These are phyloP conservation scores for Willaertia magna DNA, from an alignment of 208 protist species.

Conservation along the genomic window DNA sequence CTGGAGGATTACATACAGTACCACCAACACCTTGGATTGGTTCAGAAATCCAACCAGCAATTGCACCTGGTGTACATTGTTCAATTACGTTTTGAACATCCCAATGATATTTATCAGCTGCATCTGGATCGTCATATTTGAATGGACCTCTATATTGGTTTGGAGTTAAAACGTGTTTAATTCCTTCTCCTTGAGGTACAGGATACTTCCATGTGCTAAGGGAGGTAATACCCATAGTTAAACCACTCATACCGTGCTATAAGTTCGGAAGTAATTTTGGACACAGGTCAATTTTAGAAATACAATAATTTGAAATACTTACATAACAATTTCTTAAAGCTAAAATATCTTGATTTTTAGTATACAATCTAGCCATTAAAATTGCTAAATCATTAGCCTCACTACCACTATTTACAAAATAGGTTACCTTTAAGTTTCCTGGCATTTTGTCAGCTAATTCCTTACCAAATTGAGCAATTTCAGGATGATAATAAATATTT, in stretches of 20 bases:
- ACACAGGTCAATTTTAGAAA: too few species aligned
- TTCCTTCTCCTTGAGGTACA: neutral
- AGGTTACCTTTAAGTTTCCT: slow-evolving; percentile 18
- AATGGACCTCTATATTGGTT: slow-evolving; percentile 18
- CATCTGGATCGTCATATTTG: neutral
- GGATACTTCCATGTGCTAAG: slow-evolving; percentile 35
- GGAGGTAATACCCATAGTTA: slow-evolving; percentile 30
- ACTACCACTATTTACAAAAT: slow-evolving; percentile 59
- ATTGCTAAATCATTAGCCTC: slow-evolving; percentile 63
- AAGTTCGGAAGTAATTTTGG: too few species aligned
- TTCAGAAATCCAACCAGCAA: slow-evolving; percentile 23
- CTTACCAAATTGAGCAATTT: slow-evolving; percentile 26
- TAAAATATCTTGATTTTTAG: slow-evolving; percentile 28
- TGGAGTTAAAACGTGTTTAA: slow-evolving; percentile 7
- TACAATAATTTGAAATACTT: too few species aligned
- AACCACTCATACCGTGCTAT: slow-evolving; percentile 39
- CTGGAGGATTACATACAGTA: slow-evolving; percentile 32
- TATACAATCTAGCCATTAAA: slow-evolving; percentile 36
- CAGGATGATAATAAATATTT: slow-evolving; percentile 39
- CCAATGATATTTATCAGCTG: slow-evolving; percentile 25
- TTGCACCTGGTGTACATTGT: slow-evolving; percentile 18
- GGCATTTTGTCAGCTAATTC: slow-evolving; percentile 33
- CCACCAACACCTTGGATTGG: slow-evolving; percentile 36
- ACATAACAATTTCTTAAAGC: slow-evolving; percentile 41
- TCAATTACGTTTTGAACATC: slow-evolving; percentile 27